Conservation (phyloP, 2,329 filamentous ascomycete species). For the Parastagonospora avenae region DNA sequence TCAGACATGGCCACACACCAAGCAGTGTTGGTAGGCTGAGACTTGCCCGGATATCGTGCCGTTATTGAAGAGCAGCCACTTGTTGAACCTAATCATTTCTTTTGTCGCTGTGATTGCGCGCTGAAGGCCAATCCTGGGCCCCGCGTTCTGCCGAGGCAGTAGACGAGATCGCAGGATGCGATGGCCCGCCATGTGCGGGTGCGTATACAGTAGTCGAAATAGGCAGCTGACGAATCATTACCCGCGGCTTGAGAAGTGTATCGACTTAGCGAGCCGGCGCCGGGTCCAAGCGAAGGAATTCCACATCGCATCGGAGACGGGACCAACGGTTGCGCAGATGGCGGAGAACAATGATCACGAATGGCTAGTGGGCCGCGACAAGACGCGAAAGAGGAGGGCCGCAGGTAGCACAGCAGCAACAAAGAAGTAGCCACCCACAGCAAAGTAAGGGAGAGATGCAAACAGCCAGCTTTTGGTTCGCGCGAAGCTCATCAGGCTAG, state of each 20-base stretch:
- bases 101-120: too few species aligned
- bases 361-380: not conserved
- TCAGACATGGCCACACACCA: not conserved
- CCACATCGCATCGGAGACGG: not conserved
- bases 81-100: too few species aligned
- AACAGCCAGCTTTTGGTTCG: slow-evolving; percentile 14
- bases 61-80: not conserved
- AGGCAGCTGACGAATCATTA: slow-evolving; percentile 1
- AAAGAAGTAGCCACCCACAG: slow-evolving; percentile 19
- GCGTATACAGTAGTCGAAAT: slow-evolving; percentile 3
- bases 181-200: not conserved
- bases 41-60: not conserved
- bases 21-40: not conserved
- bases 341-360: not conserved
- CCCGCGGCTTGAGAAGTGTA: not conserved
- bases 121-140: not conserved
- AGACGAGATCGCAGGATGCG: not conserved
- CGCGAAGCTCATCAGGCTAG: slow-evolving; percentile 15
- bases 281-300: not conserved
- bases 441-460: slow-evolving; percentile 25
- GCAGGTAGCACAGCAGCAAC: slow-evolving; percentile 21
- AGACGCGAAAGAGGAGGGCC: slow-evolving; percentile 5
- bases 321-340: slow-evolving; percentile 5
- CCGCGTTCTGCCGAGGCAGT: not conserved
- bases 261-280: not conserved